Conservation (phyloP, 352 stramenopile genomes). For the Phytophthora colocasiae region DNA sequence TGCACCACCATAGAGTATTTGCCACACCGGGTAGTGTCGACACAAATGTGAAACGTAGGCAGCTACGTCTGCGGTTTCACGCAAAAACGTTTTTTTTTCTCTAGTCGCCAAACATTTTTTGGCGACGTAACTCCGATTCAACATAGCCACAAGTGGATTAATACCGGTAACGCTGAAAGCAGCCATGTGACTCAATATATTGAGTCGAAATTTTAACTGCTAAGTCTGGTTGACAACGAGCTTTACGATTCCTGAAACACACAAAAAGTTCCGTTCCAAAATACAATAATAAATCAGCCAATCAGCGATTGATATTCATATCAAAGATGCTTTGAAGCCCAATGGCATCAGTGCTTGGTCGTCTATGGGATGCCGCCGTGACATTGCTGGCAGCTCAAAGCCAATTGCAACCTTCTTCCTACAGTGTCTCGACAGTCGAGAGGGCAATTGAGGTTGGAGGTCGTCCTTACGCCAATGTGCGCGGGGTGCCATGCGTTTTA, state of each 20-base stretch:
- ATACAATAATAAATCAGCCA: background rate
- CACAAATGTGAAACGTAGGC: no score
- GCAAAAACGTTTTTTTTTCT: no score
- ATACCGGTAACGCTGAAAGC: no score
- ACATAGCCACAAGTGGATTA: no score
- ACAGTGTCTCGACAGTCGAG: conserved; percentile 21
- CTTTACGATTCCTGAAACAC: conserved; percentile 9
- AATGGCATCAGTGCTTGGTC: conserved; percentile 20
- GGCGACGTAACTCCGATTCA: no score
- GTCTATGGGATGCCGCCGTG: conserved; percentile 34
- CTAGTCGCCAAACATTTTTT: no score
- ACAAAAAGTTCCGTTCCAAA: no score
- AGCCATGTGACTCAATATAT: no score
- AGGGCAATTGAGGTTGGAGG: conserved; percentile 49
- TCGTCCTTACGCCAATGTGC: conserved; percentile 52
- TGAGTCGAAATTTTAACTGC: no score
- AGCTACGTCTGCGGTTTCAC: no score
- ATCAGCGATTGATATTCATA: conserved; percentile 8
- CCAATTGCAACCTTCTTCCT: conserved; percentile 24
- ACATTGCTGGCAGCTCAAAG: conserved; percentile 44
- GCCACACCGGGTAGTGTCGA: no score
- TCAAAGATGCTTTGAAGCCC: background rate
- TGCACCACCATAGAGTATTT: no score
- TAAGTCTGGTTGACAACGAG: background rate
- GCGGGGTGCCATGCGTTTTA: conserved; percentile 51